These are phyloP conservation scores for Tremellales sp. DNA, from an alignment of 1,284 basidiomycete species.

Conservation along the genomic window DNA sequence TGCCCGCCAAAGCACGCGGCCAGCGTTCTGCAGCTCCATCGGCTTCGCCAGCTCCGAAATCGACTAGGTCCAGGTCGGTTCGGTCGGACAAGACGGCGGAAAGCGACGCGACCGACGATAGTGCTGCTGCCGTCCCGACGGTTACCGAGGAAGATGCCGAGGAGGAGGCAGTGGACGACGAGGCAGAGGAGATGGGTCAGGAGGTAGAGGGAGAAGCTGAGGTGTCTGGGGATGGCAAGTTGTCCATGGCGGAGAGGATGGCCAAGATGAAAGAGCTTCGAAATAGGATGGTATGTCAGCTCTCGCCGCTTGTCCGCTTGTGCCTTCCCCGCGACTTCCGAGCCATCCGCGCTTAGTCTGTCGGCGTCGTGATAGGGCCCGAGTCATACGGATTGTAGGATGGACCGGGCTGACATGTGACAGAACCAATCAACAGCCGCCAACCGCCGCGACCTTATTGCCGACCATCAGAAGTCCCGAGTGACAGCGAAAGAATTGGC, in stretches of 20 bases:
- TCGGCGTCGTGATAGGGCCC: neutral
- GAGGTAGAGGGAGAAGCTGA: slow-evolving; percentile 1
- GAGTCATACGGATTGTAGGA: neutral
- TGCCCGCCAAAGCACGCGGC: slow-evolving; percentile 4
- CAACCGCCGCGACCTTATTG: slow-evolving; percentile 76
- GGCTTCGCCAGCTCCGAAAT: slow-evolving; percentile 8
- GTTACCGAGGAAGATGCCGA: neutral
- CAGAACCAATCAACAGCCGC: slow-evolving; percentile 72
- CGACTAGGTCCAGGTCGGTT: neutral
- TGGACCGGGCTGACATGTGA: neutral
- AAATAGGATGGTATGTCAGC: slow-evolving; percentile 14
- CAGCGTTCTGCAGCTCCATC: slow-evolving; percentile 16
- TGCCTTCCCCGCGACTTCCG: neutral
- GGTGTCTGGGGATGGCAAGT: slow-evolving; percentile 1
- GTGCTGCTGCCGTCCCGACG: neutral
- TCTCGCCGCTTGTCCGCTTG: neutral
- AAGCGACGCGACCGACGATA: slow-evolving; percentile 3
- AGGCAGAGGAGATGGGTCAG: neutral
- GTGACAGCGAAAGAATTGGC: slow-evolving; percentile 69
- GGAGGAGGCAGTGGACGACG: neutral
- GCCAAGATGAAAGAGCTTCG: slow-evolving; percentile 18
- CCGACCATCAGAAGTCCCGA: slow-evolving; percentile 72
- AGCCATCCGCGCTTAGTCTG: too few species aligned
- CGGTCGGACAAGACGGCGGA: slow-evolving; percentile 4
- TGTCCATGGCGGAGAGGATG: slow-evolving; percentile 2